Evolutionary conservation across 371 early-diverging fungal species (phyloP).

Genomic region (Rhizopus stolonifer): DNA sequence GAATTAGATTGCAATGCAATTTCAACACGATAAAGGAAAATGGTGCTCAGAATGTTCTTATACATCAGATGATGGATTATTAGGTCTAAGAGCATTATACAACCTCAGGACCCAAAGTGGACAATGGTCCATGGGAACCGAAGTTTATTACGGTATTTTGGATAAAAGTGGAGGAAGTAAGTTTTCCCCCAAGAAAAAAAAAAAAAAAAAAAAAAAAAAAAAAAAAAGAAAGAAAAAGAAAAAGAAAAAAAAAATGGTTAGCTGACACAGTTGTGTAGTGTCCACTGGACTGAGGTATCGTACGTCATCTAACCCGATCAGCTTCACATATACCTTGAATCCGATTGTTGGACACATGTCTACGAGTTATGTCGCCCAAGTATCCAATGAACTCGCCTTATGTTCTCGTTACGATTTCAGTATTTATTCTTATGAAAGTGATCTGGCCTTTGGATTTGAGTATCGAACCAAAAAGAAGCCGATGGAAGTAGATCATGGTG

Average conservation of each 20-base stretch:
- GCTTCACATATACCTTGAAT: slow-evolving; percentile 76
- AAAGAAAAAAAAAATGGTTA: no score
- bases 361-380: slow-evolving; percentile 77
- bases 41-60: slow-evolving; percentile 80
- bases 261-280: no score
- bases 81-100: slow-evolving; percentile 78
- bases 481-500: slow-evolving; percentile 9
- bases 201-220: background rate
- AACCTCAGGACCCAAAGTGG: slow-evolving; percentile 64
- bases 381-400: slow-evolving; percentile 66
- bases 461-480: slow-evolving; percentile 42
- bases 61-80: slow-evolving; percentile 72
- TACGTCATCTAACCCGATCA: slow-evolving; percentile 62
- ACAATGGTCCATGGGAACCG: slow-evolving; percentile 77
- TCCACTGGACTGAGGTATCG: slow-evolving; percentile 75
- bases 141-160: slow-evolving; percentile 80
- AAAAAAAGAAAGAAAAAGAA: no score
- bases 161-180: slow-evolving; percentile 88
- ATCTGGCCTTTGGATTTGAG: slow-evolving; percentile 80
- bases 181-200: background rate
- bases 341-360: slow-evolving; percentile 89
- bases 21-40: slow-evolving; percentile 69
- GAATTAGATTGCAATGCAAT: slow-evolving; percentile 70
- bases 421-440: slow-evolving; percentile 84
- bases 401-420: slow-evolving; percentile 87